Evolutionary conservation across 495 filamentous ascomycete genomes (phyloP), one percentile per base, ranked within the genome.

Genomic region (Penicillium paradoxum): DNA sequence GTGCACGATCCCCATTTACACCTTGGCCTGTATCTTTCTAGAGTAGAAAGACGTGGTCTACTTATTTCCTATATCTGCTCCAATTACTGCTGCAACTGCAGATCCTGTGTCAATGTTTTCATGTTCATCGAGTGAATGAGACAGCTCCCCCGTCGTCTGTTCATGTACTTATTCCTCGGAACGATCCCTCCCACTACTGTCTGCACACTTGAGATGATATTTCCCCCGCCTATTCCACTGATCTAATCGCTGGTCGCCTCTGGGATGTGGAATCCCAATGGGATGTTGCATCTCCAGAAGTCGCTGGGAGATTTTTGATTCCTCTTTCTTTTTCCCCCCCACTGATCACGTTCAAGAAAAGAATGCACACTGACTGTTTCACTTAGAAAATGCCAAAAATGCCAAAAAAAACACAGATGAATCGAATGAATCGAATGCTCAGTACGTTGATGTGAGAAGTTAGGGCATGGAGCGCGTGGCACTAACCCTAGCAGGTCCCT

Each of bases 401-500:
- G 30, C 27, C 30, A 13, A 46, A 36, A 33, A 47, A 30, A 7
- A 18, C 21, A 1, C 30, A 30, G 3, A 17, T 25, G 10, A 25
- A 14, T 11, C 10, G 27, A 15, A n/a, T 47, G 45, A 21, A 15
- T 11, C 1, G 1, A 22, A 21, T 10, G 27, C 37, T 7, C 11
- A 42, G 48, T 51, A 51, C 7, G 48, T 51, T 51, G 48, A 46
- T 15, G n/a, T n/a, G 9, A 18, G n/a, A 27, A 58, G 41, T 64
- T 64, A 62, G 56, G 62, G 59, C 48, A 51, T 40, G 34, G 36
- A 21, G 54, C 36, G 44, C 47, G 36, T 54, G 55, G 55, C 62
- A 45, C 62, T 65, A 63, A 65, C 54, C 53, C 59, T 62, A 59
- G 50, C 33, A 63, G 62, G 22, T 22, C 42, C 37, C 32, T 58